Evolutionary conservation across 2,329 filamentous ascomycete genomes (phyloP).

Genomic region (Fusarium lyarnte): DNA sequence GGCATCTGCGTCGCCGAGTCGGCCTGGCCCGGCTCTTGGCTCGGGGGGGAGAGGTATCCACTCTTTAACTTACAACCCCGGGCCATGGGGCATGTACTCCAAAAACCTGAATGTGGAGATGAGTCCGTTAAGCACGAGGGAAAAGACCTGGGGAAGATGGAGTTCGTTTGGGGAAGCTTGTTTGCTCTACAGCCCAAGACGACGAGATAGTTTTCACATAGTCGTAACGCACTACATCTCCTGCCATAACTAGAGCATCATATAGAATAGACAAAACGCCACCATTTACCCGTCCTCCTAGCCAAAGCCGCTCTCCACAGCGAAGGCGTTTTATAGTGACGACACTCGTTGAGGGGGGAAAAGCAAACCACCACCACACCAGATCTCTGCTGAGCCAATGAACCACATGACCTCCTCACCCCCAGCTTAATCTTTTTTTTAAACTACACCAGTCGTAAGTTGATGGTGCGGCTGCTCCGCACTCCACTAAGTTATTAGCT

Average conservation of each 20-base stretch:
- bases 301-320: background rate
- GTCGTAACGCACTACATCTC: background rate
- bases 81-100: background rate
- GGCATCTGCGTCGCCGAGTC: constrained; percentile 28
- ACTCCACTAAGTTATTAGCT: background rate
- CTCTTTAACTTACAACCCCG: constrained; percentile 3
- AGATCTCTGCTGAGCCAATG: constrained; percentile 12
- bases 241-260: background rate
- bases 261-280: background rate
- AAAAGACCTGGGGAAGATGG: background rate
- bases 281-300: background rate
- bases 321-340: constrained; percentile 21
- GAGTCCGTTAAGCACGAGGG: background rate
- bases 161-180: background rate
- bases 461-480: constrained; percentile 32
- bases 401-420: background rate
- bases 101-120: background rate
- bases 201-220: background rate
- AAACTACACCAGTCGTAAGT: background rate
- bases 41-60: constrained; percentile 7
- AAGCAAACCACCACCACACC: background rate
- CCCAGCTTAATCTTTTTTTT: background rate
- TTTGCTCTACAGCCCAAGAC: background rate
- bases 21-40: constrained; percentile 33
- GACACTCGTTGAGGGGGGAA: background rate